A percentile compares a stretch with the other conserved stretches of the same genome.
phyloP scores from a whole-genome alignment of 345 rosid genomes.

The Geranium brycei region DNA sequence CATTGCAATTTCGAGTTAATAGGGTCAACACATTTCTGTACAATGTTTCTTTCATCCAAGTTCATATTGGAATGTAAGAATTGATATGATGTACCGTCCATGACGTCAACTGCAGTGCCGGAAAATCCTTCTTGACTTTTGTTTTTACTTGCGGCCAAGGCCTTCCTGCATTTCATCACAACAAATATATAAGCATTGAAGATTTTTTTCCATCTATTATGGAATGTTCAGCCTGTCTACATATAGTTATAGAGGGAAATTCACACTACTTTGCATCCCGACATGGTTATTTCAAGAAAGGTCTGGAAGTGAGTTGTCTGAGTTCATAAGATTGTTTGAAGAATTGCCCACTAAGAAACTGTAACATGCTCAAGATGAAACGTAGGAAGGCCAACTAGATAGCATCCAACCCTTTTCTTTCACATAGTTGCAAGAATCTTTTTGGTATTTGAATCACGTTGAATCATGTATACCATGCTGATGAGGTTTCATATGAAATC shows the following conservation, averaged over 20 bases:
- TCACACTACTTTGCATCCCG: not conserved
- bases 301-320: not conserved
- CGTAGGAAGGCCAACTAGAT: not conserved
- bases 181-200: too few species aligned
- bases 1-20: conserved; percentile 2
- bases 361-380: not conserved
- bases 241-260: too few species aligned
- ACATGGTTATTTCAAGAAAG: not conserved
- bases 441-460: not conserved
- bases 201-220: not conserved
- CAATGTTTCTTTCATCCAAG: not conserved
- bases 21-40: conserved; percentile 1
- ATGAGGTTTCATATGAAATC: not conserved
- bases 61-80: not conserved
- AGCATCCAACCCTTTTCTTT: not conserved
- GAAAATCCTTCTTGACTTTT: conserved; percentile 67
- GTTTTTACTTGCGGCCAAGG: conserved; percentile 68
- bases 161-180: conserved; percentile 48
- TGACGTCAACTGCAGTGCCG: conserved; percentile 50
- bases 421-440: not conserved
- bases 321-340: not conserved
- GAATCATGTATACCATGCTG: not conserved
- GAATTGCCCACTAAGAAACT: not conserved
- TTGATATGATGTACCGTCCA: conserved; percentile 53
- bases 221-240: not conserved